Evolutionary conservation across 345 rosid genomes (phyloP).

Genomic region (Alliaria petiolata): DNA sequence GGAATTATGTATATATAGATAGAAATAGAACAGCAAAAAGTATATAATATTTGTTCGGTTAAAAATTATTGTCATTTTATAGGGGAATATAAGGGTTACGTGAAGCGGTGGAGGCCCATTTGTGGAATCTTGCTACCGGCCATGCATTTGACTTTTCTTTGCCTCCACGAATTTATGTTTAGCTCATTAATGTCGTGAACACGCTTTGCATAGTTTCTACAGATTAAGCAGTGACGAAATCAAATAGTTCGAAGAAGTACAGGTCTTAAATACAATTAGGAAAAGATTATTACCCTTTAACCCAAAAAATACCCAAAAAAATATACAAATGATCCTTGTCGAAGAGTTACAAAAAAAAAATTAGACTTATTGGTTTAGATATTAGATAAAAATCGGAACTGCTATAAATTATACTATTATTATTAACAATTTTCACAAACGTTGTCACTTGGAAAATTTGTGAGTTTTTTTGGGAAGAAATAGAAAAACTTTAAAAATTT

Average conservation of each 20-base stretch:
- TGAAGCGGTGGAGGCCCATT: slow-evolving; percentile 8
- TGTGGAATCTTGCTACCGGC: slow-evolving; percentile 17
- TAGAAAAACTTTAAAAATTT: too few species aligned
- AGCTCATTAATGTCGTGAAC: slow-evolving; percentile 18
- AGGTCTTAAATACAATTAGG: too few species aligned
- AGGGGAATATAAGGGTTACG: background rate
- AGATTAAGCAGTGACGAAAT: background rate
- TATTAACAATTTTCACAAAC: background rate
- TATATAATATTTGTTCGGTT: background rate
- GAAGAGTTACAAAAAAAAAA: too few species aligned
- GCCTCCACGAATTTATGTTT: slow-evolving; percentile 25
- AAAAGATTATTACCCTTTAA: too few species aligned
- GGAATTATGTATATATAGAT: background rate
- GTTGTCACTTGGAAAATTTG: too few species aligned
- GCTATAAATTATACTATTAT: too few species aligned
- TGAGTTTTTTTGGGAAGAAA: too few species aligned
- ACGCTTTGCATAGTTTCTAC: slow-evolving; percentile 21
- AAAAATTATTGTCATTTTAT: background rate
- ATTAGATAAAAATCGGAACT: too few species aligned
- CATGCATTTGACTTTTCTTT: slow-evolving; percentile 23
- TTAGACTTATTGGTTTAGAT: too few species aligned
- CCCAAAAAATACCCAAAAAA: too few species aligned
- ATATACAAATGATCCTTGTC: too few species aligned
- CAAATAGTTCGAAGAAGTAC: background rate
- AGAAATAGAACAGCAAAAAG: background rate